Conservation (phyloP, 1,139 yeast species). For the Debaryomyces coudertii region DNA sequence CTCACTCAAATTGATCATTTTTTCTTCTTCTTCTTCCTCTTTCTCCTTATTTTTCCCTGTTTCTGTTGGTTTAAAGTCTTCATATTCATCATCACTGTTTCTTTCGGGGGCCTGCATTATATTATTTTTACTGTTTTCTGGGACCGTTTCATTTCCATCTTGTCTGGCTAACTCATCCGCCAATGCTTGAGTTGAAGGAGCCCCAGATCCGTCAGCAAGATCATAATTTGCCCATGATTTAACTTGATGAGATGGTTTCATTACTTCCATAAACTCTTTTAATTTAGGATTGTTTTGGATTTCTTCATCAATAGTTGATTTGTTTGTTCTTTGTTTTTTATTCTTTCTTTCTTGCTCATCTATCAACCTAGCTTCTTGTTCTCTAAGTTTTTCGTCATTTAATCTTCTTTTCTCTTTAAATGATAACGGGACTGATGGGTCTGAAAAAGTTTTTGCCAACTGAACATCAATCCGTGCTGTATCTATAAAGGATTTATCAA, state of each 20-base stretch:
- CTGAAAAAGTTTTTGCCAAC: constrained; percentile 82
- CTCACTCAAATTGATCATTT: constrained; percentile 22
- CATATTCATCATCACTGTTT: constrained; percentile 72
- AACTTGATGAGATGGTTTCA: constrained; percentile 70
- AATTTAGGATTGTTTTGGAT: constrained; percentile 68
- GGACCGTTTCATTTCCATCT: constrained; percentile 20
- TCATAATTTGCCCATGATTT: constrained; percentile 81
- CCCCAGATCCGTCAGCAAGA: constrained; percentile 55
- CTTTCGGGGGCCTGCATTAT: constrained; percentile 41
- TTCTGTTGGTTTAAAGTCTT: constrained; percentile 46
- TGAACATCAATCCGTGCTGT: constrained; percentile 80
- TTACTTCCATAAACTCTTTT: constrained; percentile 78
- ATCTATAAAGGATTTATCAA: constrained; percentile 78
- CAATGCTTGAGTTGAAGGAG: constrained; percentile 43
- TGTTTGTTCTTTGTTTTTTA: constrained; percentile 28
- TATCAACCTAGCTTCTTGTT: constrained; percentile 55
- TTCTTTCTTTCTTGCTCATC: constrained; percentile 44
- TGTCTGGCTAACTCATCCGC: constrained; percentile 41
- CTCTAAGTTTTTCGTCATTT: constrained; percentile 54
- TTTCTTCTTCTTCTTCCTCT: constrained; percentile 23
- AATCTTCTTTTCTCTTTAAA: constrained; percentile 64
- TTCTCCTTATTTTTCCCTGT: constrained; percentile 17
- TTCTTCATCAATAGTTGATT: constrained; percentile 53
- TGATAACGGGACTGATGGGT: constrained; percentile 77
- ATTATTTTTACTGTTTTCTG: constrained; percentile 18